Conservation (phyloP, 2,329 filamentous ascomycete species). For the Cladophialophora bantiana region DNA sequence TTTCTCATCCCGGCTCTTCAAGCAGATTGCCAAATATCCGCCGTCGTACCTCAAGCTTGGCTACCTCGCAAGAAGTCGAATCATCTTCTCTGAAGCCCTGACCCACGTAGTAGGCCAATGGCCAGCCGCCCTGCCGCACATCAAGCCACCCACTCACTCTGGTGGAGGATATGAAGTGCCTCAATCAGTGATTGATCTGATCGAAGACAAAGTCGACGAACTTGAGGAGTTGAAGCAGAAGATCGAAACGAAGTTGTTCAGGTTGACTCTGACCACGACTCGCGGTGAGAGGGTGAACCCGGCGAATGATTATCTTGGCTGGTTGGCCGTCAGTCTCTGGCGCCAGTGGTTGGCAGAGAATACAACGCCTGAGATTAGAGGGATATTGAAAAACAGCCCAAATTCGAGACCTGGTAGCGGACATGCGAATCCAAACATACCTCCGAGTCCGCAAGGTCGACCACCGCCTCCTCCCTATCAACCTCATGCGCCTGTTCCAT, state of each 20-base stretch:
- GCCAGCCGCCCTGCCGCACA: slow-evolving; percentile 79
- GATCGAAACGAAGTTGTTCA: slow-evolving; percentile 81
- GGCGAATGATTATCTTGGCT: slow-evolving; percentile 81
- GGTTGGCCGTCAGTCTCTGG: slow-evolving; percentile 86
- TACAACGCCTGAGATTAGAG: slow-evolving; percentile 73
- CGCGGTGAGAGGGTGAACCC: slow-evolving; percentile 84
- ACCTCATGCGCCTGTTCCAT: slow-evolving; percentile 32
- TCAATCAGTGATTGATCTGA: slow-evolving; percentile 79
- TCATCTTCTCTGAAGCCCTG: slow-evolving; percentile 85
- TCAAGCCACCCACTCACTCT: slow-evolving; percentile 63
- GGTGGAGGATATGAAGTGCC: slow-evolving; percentile 62
- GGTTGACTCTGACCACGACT: slow-evolving; percentile 77
- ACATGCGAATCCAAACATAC: slow-evolving; percentile 18
- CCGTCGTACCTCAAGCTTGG: slow-evolving; percentile 90
- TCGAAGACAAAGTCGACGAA: slow-evolving; percentile 94
- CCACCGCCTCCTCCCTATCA: slow-evolving; percentile 30
- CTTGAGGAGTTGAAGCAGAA: slow-evolving; percentile 81
- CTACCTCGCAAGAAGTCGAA: slow-evolving; percentile 80
- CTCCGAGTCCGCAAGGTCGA: slow-evolving; percentile 17
- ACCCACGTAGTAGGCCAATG: slow-evolving; percentile 95
- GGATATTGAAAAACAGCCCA: slow-evolving; percentile 50
- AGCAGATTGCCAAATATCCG: slow-evolving; percentile 95
- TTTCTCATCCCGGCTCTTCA: slow-evolving; percentile 90
- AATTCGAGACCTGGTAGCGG: slow-evolving; percentile 32
- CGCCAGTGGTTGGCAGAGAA: slow-evolving; percentile 93